Percentiles rank a stretch among this genome's conserved stretches.
Conservation (phyloP, 345 rosid genomes). For the Trapa bicornis region DNA sequence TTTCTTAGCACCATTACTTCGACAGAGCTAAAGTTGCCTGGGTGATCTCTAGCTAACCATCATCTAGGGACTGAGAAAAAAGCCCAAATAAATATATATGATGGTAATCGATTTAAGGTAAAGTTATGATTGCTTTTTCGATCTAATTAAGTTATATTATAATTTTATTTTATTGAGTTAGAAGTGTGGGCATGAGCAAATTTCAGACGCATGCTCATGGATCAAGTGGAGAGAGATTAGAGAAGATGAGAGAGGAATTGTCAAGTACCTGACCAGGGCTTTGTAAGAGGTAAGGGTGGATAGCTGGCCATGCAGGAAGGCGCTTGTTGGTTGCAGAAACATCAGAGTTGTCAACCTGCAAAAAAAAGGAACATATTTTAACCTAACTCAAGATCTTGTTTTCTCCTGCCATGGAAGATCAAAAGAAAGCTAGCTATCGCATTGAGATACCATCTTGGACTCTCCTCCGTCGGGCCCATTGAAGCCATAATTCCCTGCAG, state of each 20-base stretch:
- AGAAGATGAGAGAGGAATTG: too few species aligned
- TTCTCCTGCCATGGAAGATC: not conserved
- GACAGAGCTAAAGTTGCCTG: not conserved
- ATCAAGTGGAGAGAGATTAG: too few species aligned
- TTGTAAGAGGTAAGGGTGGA: slow-evolving; percentile 16
- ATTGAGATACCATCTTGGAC: not conserved
- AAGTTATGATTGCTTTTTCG: too few species aligned
- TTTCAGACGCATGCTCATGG: too few species aligned
- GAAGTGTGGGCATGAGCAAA: too few species aligned
- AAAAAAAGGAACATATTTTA: not conserved
- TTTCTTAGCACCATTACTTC: not conserved
- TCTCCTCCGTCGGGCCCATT: slow-evolving; percentile 4
- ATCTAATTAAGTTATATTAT: too few species aligned
- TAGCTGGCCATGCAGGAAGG: slow-evolving; percentile 15
- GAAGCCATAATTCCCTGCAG: slow-evolving; percentile 4
- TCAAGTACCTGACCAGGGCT: slow-evolving; percentile 23
- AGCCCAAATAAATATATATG: too few species aligned
- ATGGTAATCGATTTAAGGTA: not conserved
- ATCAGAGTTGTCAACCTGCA: slow-evolving; percentile 21
- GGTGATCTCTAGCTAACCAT: not conserved
- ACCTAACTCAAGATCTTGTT: not conserved
- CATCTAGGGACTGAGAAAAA: too few species aligned
- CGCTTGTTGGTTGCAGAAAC: slow-evolving; percentile 14
- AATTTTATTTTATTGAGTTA: too few species aligned
- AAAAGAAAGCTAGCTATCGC: too few species aligned